Evolutionary conservation across 768 basidiomycete species (phyloP).

Genomic region (Myochromella boudieri): DNA sequence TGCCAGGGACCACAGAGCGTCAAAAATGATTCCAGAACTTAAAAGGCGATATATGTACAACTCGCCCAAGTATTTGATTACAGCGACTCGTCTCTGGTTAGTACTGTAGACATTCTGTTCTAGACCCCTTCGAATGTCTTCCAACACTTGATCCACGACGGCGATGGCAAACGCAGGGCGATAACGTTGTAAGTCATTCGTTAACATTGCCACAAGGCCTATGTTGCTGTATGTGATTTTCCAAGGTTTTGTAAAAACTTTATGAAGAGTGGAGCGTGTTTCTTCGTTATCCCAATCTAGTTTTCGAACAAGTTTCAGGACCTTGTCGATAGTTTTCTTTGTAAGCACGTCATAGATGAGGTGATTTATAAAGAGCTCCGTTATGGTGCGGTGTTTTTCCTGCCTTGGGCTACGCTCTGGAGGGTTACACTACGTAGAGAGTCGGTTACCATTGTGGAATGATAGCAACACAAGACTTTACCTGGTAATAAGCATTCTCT

Average conservation of each 20-base stretch:
- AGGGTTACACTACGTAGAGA: slow-evolving; percentile 78
- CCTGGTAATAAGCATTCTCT: slow-evolving; percentile 99
- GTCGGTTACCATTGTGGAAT: neutral
- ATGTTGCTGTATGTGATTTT: slow-evolving; percentile 94
- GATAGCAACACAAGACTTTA: slow-evolving; percentile 24
- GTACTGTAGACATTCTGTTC: slow-evolving; percentile 95
- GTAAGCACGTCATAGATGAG: slow-evolving; percentile 92
- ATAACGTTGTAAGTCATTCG: slow-evolving; percentile 93
- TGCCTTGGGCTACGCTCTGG: slow-evolving; percentile 88
- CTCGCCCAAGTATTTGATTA: slow-evolving; percentile 94
- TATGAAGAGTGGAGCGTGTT: slow-evolving; percentile 67
- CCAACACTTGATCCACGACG: slow-evolving; percentile 92
- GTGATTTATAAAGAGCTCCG: slow-evolving; percentile 94
- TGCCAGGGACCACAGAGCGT: slow-evolving; percentile 90
- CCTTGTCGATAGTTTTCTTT: slow-evolving; percentile 95
- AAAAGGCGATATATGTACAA: slow-evolving; percentile 94
- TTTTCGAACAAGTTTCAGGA: slow-evolving; percentile 88
- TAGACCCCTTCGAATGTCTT: slow-evolving; percentile 86
- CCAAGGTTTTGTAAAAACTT: slow-evolving; percentile 97
- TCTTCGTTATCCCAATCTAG: slow-evolving; percentile 88
- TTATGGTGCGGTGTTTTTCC: slow-evolving; percentile 80
- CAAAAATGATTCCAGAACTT: slow-evolving; percentile 87
- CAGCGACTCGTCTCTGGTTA: slow-evolving; percentile 90
- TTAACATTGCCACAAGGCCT: slow-evolving; percentile 87
- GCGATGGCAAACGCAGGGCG: slow-evolving; percentile 85